Evolutionary conservation across 75 land plant species (phyloP).

Genomic region (Adiantum capillusveneris): DNA sequence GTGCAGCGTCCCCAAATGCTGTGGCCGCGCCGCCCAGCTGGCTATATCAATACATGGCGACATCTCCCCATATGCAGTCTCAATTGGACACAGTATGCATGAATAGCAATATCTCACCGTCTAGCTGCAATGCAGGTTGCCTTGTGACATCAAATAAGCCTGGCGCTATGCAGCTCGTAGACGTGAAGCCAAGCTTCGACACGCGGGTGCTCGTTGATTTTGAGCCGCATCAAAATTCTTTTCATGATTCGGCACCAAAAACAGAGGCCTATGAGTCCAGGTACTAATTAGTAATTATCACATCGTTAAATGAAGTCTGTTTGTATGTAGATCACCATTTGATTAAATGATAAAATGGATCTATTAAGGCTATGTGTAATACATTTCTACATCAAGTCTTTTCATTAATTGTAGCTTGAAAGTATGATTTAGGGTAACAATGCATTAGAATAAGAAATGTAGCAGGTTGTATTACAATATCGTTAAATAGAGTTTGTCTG

Average conservation of each 20-base stretch:
- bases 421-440: no score
- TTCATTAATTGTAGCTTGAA: no score
- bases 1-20: neutral
- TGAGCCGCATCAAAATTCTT: neutral
- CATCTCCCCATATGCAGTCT: neutral
- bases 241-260: constrained; percentile 1
- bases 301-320: no score
- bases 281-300: neutral
- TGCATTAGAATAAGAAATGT: no score
- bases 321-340: neutral
- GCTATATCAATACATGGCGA: constrained; percentile 1
- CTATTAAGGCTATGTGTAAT: neutral
- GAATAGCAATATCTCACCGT: neutral
- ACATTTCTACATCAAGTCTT: no score
- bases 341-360: neutral
- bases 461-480: no score
- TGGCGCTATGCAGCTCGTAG: neutral
- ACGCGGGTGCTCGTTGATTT: neutral
- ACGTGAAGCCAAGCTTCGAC: neutral
- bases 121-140: neutral
- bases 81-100: no score
- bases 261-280: neutral
- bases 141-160: neutral
- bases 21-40: neutral
- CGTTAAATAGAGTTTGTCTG: no score